These are phyloP conservation scores for Phyllosticta citrichinensis DNA, from an alignment of 2,329 filamentous ascomycete genomes.

Conservation along the genomic window DNA sequence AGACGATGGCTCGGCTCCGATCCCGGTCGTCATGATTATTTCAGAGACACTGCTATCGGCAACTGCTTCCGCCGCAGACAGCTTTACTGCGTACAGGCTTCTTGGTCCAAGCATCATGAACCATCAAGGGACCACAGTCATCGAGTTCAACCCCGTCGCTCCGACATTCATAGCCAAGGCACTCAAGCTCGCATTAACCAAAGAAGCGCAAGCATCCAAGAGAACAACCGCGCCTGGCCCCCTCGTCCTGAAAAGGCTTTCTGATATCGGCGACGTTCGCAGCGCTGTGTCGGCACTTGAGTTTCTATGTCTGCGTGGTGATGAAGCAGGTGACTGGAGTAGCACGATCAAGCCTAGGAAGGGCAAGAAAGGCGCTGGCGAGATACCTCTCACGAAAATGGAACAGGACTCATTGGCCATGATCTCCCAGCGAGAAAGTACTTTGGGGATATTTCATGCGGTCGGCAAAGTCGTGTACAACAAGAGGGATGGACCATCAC, in stretches of 20 bases:
- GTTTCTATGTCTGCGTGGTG: slow-evolving; percentile 79
- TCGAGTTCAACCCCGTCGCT: slow-evolving; percentile 91
- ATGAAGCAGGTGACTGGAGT: slow-evolving; percentile 73
- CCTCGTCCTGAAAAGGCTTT: slow-evolving; percentile 64
- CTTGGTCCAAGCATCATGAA: slow-evolving; percentile 77
- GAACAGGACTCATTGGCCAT: slow-evolving; percentile 72
- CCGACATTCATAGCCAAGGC: slow-evolving; percentile 78
- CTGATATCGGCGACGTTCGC: slow-evolving; percentile 82
- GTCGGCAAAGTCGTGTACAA: slow-evolving; percentile 96
- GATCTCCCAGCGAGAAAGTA: slow-evolving; percentile 78
- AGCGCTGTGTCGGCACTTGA: slow-evolving; percentile 88
- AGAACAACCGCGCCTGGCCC: slow-evolving; percentile 67
- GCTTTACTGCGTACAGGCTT: slow-evolving; percentile 82
- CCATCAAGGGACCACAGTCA: slow-evolving; percentile 66
- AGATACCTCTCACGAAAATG: slow-evolving; percentile 57
- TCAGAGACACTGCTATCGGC: slow-evolving; percentile 85
- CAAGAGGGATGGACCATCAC: slow-evolving; percentile 52
- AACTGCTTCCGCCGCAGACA: slow-evolving; percentile 75
- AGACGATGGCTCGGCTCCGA: slow-evolving; percentile 16
- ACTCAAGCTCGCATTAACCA: slow-evolving; percentile 68
- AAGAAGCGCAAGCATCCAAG: slow-evolving; percentile 72
- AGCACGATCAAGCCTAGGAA: slow-evolving; percentile 63
- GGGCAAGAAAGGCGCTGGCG: slow-evolving; percentile 46
- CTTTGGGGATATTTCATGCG: slow-evolving; percentile 88
- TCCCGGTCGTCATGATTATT: slow-evolving; percentile 76